Conservation (phyloP, 352 stramenopile genomes). For the Globisporangium viniferum region DNA sequence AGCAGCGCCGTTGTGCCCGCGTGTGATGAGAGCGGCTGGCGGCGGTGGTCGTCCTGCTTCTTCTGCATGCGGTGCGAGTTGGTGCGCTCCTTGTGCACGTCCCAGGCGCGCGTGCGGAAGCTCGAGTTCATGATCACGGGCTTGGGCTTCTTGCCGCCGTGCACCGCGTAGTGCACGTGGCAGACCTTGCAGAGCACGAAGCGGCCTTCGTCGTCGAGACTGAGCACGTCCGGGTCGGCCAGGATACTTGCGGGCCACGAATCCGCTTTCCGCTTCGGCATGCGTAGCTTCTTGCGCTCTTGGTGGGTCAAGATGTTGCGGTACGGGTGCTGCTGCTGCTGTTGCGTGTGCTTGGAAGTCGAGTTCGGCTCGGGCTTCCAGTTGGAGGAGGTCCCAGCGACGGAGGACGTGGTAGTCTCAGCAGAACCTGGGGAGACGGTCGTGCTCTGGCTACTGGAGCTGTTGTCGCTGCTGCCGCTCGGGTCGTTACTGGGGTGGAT, state of each 20-base stretch:
- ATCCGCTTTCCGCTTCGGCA: conserved; percentile 80
- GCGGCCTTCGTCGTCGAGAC: conserved; percentile 70
- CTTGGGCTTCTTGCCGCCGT: conserved; percentile 79
- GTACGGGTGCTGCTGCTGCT: conserved; percentile 10
- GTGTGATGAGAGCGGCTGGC: neutral
- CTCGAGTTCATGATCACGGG: conserved; percentile 83
- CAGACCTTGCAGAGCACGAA: conserved; percentile 83
- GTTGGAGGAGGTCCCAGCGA: neutral
- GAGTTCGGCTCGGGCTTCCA: neutral
- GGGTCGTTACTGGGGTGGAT: conserved; percentile 4
- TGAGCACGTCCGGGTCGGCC: conserved; percentile 67
- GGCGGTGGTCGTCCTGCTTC: conserved; percentile 35
- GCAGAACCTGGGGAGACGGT: conserved; percentile 3
- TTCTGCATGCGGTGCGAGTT: conserved; percentile 76
- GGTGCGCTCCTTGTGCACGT: conserved; percentile 80
- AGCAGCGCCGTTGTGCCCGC: neutral
- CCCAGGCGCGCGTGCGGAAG: conserved; percentile 74
- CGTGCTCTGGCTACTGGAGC: conserved; percentile 5
- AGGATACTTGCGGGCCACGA: conserved; percentile 71
- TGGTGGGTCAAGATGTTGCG: conserved; percentile 35
- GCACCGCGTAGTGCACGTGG: conserved; percentile 76
- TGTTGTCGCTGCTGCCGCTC: conserved; percentile 10
- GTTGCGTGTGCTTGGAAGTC: neutral
- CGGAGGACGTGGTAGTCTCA: neutral
- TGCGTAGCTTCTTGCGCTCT: conserved; percentile 40